Conservation (phyloP, 2,329 filamentous ascomycete species). For the Cyphellophora attinorum region DNA sequence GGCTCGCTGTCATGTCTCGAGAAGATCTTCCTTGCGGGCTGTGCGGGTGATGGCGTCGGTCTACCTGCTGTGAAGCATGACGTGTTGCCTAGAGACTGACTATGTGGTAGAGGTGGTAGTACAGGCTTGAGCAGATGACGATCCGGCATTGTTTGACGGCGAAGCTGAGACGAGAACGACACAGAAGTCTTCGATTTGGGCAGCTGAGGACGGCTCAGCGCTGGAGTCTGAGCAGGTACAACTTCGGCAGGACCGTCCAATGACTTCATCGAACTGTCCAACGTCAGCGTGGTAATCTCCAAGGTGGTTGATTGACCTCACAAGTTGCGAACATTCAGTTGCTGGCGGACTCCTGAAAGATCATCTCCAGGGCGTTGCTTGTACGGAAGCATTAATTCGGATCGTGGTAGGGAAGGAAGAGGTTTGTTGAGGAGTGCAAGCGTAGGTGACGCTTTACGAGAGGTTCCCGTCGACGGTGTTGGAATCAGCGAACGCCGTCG, state of each 20-base stretch:
- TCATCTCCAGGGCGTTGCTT: constrained; percentile 5
- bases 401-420: neutral
- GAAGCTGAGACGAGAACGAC: constrained; percentile 5
- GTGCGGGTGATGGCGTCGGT: constrained; percentile 11
- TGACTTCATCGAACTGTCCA: neutral
- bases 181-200: constrained; percentile 11
- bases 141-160: constrained; percentile 7
- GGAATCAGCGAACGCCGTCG: constrained; percentile 10
- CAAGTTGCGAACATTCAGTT: constrained; percentile 7
- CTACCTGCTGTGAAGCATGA: constrained; percentile 9
- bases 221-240: no score
- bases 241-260: neutral
- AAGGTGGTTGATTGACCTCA: neutral
- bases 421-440: constrained; percentile 2
- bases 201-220: no score
- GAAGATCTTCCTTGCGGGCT: no score
- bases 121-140: constrained; percentile 14
- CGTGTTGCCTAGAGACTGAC: constrained; percentile 13
- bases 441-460: constrained; percentile 7
- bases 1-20: no score
- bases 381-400: constrained; percentile 6
- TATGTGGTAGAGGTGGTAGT: constrained; percentile 12
- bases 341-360: constrained; percentile 8
- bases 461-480: constrained; percentile 8
- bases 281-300: neutral